Conservation (phyloP, 257 asterid genomes). For the Plantago elongata region DNA sequence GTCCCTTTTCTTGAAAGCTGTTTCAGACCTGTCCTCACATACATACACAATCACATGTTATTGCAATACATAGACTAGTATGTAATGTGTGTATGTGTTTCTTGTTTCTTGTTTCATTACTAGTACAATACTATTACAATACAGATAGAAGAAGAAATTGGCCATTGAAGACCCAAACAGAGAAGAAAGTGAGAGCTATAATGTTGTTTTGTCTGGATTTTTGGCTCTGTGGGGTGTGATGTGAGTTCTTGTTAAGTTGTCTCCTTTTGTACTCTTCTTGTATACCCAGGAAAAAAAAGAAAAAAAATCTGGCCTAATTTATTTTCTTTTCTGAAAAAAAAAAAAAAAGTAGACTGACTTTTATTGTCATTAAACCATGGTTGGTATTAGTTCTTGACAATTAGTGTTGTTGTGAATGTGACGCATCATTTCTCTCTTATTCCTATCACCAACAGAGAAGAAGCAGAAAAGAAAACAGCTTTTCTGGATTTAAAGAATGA, state of each 20-base stretch:
- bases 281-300: conserved; percentile 21
- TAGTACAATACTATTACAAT: no score
- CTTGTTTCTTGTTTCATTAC: conserved; percentile 1
- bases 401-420: not conserved
- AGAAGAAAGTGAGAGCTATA: conserved; percentile 17
- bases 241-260: conserved; percentile 23
- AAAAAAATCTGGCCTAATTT: conserved; percentile 14
- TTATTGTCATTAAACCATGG: conserved; percentile 6
- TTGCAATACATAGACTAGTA: conserved; percentile 15
- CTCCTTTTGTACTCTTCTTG: conserved; percentile 34
- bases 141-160: no score
- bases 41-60: not conserved
- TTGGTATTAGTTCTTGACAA: not conserved
- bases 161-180: conserved; percentile 14
- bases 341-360: not conserved
- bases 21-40: conserved; percentile 29
- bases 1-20: conserved; percentile 36
- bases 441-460: conserved; percentile 18
- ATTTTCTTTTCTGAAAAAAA: not conserved
- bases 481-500: not conserved
- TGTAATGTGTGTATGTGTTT: conserved; percentile 16
- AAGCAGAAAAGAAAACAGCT: not conserved
- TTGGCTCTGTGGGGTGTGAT: no score
- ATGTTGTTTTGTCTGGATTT: conserved; percentile 45
- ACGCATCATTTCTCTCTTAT: conserved; percentile 4